Base-by-base conservation (phyloP, 768 basidiomycete species). In the Boletus vermiculosoides region DNA sequence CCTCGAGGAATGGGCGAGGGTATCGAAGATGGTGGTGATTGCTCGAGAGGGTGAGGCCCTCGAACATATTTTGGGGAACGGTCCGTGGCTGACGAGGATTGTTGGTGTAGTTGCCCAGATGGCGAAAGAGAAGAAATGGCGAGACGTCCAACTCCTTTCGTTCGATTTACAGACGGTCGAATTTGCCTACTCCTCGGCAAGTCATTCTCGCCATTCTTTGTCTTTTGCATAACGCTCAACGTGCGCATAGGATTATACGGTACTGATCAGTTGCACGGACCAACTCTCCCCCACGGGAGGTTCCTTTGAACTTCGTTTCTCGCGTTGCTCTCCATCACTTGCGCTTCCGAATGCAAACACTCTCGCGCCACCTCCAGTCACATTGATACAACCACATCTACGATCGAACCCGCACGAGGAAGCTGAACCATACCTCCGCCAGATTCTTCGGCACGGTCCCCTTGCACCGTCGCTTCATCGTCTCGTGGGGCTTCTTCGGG, bases 141-240 rank as follows among this genome's bases (percentile, higher is more conserved):
- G 74, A 22, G 92, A 89, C 64, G 83, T 96, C 20, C 82, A 83
- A n/a, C 74, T 96, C 50, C 79, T 94, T 56, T 92, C 90, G 5
- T 96, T 96, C 70, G 92, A 96, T 71, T 75, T 96, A 16, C 92
- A 92, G 65, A 93, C 92, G 0, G 93, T 94, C n/a, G 88, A 94
- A 64, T 89, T 96, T 66, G 84, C 85, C 2, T 95, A 95, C 68
- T 82, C 87, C 11, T 74, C 74, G 51, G 89, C 84, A 68, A 59
- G 76, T 57, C 45, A 16, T 40, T 39, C 36, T 42, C 51, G 9
- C 59, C 7, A 0, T 11, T 13, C 2, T 28, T 13, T 34, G 10
- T 42, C 47, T 34, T 36, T 11, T 18, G 1, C 11, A 6, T 58
- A 22, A 62, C 33, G 4, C 28, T 5, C 18, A 25, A 44, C 31